phyloP scores from a whole-genome alignment of 495 filamentous ascomycete species.

The Aspergillus bridgeri region DNA sequence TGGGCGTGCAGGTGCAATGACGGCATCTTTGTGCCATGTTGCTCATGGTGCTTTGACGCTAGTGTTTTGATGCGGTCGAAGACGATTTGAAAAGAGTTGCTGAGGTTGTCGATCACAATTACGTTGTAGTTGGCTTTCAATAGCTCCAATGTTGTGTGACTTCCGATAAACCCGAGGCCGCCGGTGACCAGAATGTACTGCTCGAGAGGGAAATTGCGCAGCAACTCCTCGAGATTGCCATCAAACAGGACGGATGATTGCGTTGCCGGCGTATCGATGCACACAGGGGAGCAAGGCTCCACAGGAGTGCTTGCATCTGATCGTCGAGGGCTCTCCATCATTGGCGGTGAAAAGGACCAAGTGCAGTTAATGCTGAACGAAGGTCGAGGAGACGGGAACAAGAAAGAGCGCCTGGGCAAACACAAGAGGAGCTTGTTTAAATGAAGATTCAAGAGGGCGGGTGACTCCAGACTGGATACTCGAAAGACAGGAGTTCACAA shows the following conservation, averaged over 20 bases:
- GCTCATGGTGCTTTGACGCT: slow-evolving; percentile 46
- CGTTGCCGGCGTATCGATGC: slow-evolving; percentile 40
- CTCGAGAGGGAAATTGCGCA: slow-evolving; percentile 32
- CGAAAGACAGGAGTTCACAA: slow-evolving; percentile 19
- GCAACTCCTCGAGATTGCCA: slow-evolving; percentile 34
- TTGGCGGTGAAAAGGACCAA: slow-evolving; percentile 12
- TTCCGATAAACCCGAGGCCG: slow-evolving; percentile 65
- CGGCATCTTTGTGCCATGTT: slow-evolving; percentile 44
- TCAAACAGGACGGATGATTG: slow-evolving; percentile 41
- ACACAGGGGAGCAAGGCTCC: slow-evolving; percentile 33
- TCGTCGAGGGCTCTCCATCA: slow-evolving; percentile 31
- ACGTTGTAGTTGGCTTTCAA: slow-evolving; percentile 61
- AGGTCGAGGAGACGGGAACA: slow-evolving; percentile 5
- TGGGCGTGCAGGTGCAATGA: slow-evolving; percentile 52
- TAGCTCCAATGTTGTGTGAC: slow-evolving; percentile 60
- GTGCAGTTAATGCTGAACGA: slow-evolving; percentile 10
- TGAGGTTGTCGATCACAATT: slow-evolving; percentile 61
- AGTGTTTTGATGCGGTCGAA: slow-evolving; percentile 51
- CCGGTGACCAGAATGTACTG: slow-evolving; percentile 58
- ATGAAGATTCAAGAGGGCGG: slow-evolving; percentile 10
- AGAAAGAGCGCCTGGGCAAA: slow-evolving; percentile 2
- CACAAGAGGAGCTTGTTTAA: slow-evolving; percentile 5
- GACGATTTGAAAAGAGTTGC: slow-evolving; percentile 55
- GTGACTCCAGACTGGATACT: slow-evolving; percentile 13
- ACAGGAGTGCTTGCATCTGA: slow-evolving; percentile 33